These are phyloP conservation scores for Pseudoscleropodium purum DNA, from an alignment of 225 moss, liverwort and hornwort genomes.

Conservation along the genomic window DNA sequence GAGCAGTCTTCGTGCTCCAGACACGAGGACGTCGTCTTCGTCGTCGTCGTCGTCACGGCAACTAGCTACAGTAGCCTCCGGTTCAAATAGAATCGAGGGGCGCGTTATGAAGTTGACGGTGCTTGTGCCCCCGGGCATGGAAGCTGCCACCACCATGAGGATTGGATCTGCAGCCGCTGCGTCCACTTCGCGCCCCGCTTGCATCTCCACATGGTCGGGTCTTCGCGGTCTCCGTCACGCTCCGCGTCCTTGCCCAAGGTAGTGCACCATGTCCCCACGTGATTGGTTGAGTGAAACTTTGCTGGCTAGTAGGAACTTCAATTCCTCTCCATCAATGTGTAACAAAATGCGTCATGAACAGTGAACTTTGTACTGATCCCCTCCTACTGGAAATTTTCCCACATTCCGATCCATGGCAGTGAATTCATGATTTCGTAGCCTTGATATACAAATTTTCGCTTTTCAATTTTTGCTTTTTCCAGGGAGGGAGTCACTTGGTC, in stretches of 20 bases:
- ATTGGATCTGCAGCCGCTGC: constrained; percentile 35
- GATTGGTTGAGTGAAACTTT: background rate
- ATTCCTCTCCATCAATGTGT: background rate
- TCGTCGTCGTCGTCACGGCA: background rate
- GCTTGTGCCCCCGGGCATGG: constrained; percentile 2
- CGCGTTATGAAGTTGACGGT: background rate
- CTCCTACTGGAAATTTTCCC: too few species aligned
- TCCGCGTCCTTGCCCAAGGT: background rate
- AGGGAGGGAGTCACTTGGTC: background rate
- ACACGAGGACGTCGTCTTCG: background rate
- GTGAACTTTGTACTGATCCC: background rate
- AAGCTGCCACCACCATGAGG: constrained; percentile 21
- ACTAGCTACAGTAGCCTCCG: too few species aligned
- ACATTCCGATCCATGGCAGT: background rate
- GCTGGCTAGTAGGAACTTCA: background rate
- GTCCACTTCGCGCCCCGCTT: constrained; percentile 22
- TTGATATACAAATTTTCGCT: background rate
- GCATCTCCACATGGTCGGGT: constrained; percentile 5
- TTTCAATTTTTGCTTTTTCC: background rate
- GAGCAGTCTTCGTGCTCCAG: background rate
- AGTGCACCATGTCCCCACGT: background rate
- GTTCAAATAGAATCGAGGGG: background rate
- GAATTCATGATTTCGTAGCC: background rate
- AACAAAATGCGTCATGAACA: background rate
- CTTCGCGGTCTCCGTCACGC: background rate